Conservation (phyloP, 768 basidiomycete genomes). For the Hygrocybe coccinea region DNA sequence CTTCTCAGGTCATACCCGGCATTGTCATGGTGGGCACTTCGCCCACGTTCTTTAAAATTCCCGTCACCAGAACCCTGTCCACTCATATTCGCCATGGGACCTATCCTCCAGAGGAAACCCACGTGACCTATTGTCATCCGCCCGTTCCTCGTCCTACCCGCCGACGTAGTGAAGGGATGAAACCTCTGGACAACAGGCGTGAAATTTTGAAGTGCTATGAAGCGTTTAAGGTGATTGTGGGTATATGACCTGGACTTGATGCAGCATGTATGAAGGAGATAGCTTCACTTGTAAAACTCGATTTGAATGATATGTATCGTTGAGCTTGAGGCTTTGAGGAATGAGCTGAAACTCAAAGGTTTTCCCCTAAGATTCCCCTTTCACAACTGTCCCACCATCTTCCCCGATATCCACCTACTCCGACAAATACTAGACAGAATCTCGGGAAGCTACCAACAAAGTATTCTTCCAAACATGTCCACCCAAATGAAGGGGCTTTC, state of each 20-base stretch:
- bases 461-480: too few species aligned
- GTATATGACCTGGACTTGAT: constrained; percentile 1
- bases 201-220: constrained; percentile 27
- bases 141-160: constrained; percentile 15
- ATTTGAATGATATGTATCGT: neutral
- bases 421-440: too few species aligned
- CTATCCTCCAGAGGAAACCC: constrained; percentile 17
- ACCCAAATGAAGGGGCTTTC: too few species aligned
- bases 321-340: too few species aligned
- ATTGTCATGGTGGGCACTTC: constrained; percentile 29
- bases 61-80: constrained; percentile 21
- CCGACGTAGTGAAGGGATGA: constrained; percentile 27
- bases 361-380: too few species aligned
- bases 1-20: constrained; percentile 21
- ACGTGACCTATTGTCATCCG: constrained; percentile 21
- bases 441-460: too few species aligned
- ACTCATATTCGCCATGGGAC: constrained; percentile 12
- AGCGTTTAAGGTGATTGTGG: constrained; percentile 26
- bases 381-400: too few species aligned
- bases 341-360: too few species aligned
- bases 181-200: constrained; percentile 27
- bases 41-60: constrained; percentile 29
- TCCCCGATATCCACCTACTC: too few species aligned
- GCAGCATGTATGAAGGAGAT: neutral
- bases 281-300: neutral